A percentile compares a stretch with the other conserved stretches of the same genome.
These are phyloP conservation scores for Coniella lustricola DNA, from an alignment of 2,329 filamentous ascomycete species.

Conservation along the genomic window DNA sequence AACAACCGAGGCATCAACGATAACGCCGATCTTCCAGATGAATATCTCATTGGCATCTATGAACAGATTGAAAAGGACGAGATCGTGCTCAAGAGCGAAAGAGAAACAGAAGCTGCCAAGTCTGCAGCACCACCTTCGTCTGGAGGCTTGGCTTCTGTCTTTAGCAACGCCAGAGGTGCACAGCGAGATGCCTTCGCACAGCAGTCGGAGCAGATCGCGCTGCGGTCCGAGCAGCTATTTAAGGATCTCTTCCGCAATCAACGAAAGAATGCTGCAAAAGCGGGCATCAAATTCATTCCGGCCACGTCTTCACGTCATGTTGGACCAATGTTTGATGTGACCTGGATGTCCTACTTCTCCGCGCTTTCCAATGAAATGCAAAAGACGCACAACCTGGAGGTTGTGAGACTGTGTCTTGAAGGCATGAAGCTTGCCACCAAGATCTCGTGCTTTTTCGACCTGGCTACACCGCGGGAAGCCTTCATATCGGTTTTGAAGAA, in stretches of 20 bases:
- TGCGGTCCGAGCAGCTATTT: conserved; percentile 74
- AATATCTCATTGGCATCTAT: conserved; percentile 83
- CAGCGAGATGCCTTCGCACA: conserved; percentile 91
- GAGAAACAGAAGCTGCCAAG: conserved; percentile 77
- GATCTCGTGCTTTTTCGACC: conserved; percentile 87
- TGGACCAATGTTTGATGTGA: conserved; percentile 96
- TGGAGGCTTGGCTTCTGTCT: conserved; percentile 71
- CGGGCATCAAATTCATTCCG: conserved; percentile 72
- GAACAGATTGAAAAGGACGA: conserved; percentile 89
- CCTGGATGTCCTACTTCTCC: conserved; percentile 98
- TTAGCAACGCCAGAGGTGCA: conserved; percentile 85
- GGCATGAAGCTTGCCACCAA: conserved; percentile 91
- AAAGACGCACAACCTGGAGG: conserved; percentile 85
- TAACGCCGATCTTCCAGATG: conserved; percentile 83
- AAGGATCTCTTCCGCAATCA: conserved; percentile 89
- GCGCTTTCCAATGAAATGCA: conserved; percentile 90
- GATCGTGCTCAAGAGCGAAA: conserved; percentile 89
- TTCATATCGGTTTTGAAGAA: conserved; percentile 91
- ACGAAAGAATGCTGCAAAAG: conserved; percentile 66
- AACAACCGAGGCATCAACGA: conserved; percentile 99
- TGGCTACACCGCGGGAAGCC: conserved; percentile 87
- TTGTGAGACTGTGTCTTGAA: conserved; percentile 87
- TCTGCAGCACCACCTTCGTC: conserved; percentile 55
- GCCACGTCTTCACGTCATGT: conserved; percentile 92
- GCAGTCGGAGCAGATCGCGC: conserved; percentile 84